These are phyloP conservation scores for Pestalotiopsis sp. DNA, from an alignment of 2,329 filamentous ascomycete genomes.

Conservation along the genomic window DNA sequence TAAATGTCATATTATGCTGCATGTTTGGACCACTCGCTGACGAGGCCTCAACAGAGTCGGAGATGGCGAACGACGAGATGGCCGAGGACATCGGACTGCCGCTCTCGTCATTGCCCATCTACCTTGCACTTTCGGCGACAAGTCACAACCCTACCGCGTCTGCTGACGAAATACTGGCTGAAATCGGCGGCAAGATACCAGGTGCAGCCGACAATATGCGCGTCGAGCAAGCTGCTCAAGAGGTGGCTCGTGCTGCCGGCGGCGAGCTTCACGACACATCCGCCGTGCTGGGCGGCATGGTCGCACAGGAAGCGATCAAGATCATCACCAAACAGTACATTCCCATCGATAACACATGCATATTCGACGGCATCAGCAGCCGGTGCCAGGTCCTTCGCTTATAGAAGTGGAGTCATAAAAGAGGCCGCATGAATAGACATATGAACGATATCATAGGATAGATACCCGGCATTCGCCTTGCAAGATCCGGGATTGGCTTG, in stretches of 20 bases:
- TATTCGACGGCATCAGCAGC: slow-evolving; percentile 70
- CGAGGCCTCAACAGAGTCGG: slow-evolving; percentile 44
- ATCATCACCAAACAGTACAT: slow-evolving; percentile 75
- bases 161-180: slow-evolving; percentile 56
- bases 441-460: slow-evolving; percentile 23
- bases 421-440: slow-evolving; percentile 22
- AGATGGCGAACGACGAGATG: slow-evolving; percentile 57
- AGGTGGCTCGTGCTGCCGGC: slow-evolving; percentile 76
- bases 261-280: slow-evolving; percentile 93
- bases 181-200: slow-evolving; percentile 45
- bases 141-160: slow-evolving; percentile 47
- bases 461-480: slow-evolving; percentile 28
- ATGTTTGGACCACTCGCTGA: slow-evolving; percentile 22
- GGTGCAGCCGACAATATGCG: slow-evolving; percentile 52
- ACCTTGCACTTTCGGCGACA: slow-evolving; percentile 64
- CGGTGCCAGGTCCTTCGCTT: slow-evolving; percentile 61
- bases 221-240: slow-evolving; percentile 58
- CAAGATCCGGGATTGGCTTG: slow-evolving; percentile 34
- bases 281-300: slow-evolving; percentile 84
- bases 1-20: slow-evolving; percentile 38
- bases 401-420: slow-evolving; percentile 32
- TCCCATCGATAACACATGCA: slow-evolving; percentile 70
- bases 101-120: slow-evolving; percentile 68
- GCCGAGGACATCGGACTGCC: slow-evolving; percentile 51
- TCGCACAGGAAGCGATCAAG: slow-evolving; percentile 97